phyloP scores from a whole-genome alignment of 805 yeast species.

The Saccharomycopsis sp. region DNA sequence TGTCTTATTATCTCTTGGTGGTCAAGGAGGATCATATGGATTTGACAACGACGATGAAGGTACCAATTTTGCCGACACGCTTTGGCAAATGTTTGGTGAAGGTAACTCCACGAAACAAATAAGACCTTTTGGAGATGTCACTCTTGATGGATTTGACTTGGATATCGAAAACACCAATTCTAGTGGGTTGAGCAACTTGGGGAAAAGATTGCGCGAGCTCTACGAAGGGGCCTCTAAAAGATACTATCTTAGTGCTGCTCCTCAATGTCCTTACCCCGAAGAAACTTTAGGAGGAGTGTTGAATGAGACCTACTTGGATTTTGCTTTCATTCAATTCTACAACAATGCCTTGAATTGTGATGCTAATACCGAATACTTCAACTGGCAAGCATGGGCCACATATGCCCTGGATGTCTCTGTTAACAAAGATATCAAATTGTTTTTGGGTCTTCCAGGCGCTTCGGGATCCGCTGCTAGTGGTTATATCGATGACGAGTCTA shows the following conservation, averaged over 20 bases:
- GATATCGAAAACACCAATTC: conserved; percentile 66
- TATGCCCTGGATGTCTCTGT: conserved; percentile 55
- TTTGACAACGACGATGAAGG: conserved; percentile 45
- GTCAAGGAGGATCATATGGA: conserved; percentile 50
- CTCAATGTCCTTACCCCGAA: conserved; percentile 88
- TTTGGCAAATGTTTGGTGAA: conserved; percentile 50
- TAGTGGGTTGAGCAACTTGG: conserved; percentile 62
- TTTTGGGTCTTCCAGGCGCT: conserved; percentile 69
- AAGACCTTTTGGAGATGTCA: conserved; percentile 43
- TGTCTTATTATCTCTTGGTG: conserved; percentile 62
- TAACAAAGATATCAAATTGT: conserved; percentile 63
- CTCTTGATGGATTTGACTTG: conserved; percentile 83
- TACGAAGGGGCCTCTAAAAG: conserved; percentile 49
- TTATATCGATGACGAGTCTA: conserved; percentile 39
- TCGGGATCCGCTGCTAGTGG: conserved; percentile 55
- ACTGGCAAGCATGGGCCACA: conserved; percentile 65
- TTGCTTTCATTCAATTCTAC: conserved; percentile 81
- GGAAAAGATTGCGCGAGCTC: conserved; percentile 43
- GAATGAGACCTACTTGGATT: conserved; percentile 60
- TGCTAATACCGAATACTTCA: conserved; percentile 38
- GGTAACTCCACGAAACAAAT: conserved; percentile 24
- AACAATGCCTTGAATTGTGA: conserved; percentile 69
- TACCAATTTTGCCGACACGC: conserved; percentile 42
- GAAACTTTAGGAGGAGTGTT: conserved; percentile 54
- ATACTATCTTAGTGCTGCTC: conserved; percentile 82